Conservation (phyloP, 306 rosid species). For the Acacia crassicarpa region DNA sequence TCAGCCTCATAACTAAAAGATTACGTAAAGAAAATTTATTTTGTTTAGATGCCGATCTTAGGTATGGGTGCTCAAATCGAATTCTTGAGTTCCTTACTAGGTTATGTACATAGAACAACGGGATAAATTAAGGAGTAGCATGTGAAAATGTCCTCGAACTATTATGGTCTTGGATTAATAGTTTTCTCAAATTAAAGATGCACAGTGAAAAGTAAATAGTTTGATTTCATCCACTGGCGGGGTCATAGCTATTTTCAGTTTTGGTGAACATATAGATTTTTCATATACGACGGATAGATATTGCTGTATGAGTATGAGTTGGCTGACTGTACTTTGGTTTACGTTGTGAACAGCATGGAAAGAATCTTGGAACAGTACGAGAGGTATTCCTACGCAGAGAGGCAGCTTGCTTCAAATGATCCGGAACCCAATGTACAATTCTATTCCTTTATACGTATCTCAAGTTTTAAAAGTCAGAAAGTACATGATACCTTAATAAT, state of each 20-base stretch:
- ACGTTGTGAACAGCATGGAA: constrained; percentile 60
- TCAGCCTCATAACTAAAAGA: neutral
- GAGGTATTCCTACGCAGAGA: constrained; percentile 69
- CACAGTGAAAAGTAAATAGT: neutral
- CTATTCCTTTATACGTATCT: neutral
- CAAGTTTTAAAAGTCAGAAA: too few species aligned
- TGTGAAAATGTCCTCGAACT: neutral
- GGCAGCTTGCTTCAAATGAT: constrained; percentile 49
- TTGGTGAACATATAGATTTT: neutral
- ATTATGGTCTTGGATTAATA: neutral
- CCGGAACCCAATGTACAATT: constrained; percentile 42
- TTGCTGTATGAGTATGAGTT: neutral
- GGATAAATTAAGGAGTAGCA: neutral
- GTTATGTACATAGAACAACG: neutral
- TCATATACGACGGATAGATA: neutral
- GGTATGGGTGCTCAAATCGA: neutral
- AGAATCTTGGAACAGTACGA: constrained; percentile 83
- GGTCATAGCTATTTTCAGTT: neutral
- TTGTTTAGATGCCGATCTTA: neutral
- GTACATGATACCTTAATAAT: too few species aligned
- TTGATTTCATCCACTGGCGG: neutral
- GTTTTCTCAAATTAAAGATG: neutral
- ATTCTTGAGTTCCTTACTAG: neutral
- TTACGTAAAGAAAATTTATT: neutral
- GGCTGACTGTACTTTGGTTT: neutral